Conservation (phyloP, 306 rosid genomes). For the Adenanthera pavonina region DNA sequence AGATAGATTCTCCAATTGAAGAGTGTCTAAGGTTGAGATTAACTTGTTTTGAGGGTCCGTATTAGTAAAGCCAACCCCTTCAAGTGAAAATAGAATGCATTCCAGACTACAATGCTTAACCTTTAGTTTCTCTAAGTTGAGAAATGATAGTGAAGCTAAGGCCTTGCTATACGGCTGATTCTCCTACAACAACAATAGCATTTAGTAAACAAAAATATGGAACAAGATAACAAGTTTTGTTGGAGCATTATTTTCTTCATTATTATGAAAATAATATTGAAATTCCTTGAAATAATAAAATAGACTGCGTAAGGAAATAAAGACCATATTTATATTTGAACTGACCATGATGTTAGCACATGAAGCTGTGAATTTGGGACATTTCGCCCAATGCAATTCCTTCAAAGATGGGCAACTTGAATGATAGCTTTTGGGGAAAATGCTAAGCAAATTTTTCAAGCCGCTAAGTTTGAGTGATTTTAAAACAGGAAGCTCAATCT, state of each 20-base stretch:
- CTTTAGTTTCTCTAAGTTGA: neutral
- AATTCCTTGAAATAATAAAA: neutral
- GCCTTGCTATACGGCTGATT: neutral
- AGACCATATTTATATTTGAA: neutral
- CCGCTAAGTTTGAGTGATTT: neutral
- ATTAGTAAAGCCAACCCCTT: no score
- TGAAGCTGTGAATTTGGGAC: neutral
- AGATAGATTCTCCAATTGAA: neutral
- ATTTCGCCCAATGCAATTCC: neutral
- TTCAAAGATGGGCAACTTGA: constrained; percentile 5
- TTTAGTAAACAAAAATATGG: neutral
- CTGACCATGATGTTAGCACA: neutral
- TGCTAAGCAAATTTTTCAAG: neutral
- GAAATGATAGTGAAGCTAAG: neutral
- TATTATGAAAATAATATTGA: neutral
- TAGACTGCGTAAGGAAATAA: neutral
- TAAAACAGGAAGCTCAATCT: neutral
- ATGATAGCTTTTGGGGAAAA: neutral
- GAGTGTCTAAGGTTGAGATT: neutral
- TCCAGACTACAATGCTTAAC: neutral
- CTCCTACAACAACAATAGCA: neutral
- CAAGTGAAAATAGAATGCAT: neutral
- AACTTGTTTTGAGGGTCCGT: neutral
- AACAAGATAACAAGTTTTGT: neutral
- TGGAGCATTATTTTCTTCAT: neutral